Base-by-base conservation (phyloP, 1,139 yeast species). In the Candida albicans region DNA sequence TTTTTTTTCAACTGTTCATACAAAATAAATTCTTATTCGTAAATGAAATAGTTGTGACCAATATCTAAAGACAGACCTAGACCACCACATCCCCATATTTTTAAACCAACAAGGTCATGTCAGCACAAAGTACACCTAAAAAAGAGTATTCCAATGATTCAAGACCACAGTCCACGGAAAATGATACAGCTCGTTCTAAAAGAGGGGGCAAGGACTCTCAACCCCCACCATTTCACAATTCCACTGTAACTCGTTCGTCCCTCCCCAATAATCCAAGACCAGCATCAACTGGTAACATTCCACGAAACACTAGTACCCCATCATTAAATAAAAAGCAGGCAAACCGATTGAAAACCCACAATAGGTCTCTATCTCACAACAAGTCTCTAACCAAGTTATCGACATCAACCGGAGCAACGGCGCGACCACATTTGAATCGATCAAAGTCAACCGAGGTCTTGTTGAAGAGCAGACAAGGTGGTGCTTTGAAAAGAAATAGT, bases 361-460 rank as follows among this genome's bases (percentile, higher is more conserved):
- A 54, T 26, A 54, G 77, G 39, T 66, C 74, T 0, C 55, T 60
- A 24, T 70, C 76, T 1, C 70, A 67, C 45, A 68, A 64, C 43
- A 66, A 65, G 26, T 28, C 48, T 42, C 41, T 55, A 31, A 56
- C 53, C 42, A 60, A 61, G 37, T 47, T 59, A 26, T 47, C 56
- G 2, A 39, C 56, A 8, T 49, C 49, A 9, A 37, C 52, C 2
- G 44, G 52, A 1, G 26, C 51, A 8, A 45, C 43, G 0, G 26
- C 50, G 4, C 50, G 76, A 35, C 78, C 77, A 6, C 51, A 60
- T 25, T 57, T 73, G 43, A 65, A 60, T 49, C 54, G 77, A 41
- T 71, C 77, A 10, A 73, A 71, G 47, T 70, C 77, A 2, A 65
- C 77, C 3, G 79, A 73, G 48, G 75, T 73, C 0, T 61, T 73